phyloP scores from a whole-genome alignment of 2,329 filamentous ascomycete genomes.

The Xylaria multiplex region DNA sequence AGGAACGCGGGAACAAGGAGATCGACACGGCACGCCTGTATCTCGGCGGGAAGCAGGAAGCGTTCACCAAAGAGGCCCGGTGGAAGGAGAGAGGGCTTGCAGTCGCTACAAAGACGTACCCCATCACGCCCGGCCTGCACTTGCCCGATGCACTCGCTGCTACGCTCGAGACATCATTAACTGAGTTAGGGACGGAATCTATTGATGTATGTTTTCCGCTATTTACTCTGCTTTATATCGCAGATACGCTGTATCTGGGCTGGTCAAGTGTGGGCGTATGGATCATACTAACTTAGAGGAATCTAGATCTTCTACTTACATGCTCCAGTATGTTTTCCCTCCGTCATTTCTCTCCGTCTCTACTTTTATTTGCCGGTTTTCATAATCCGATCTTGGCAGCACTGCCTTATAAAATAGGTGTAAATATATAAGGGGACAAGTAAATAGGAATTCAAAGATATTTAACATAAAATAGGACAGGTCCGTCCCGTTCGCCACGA shows the following conservation, averaged over 20 bases:
- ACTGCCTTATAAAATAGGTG: not conserved
- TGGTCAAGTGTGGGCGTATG: too few species aligned
- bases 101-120: slow-evolving; percentile 82
- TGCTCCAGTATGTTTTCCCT: slow-evolving; percentile 52
- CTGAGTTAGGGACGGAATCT: slow-evolving; percentile 74
- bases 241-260: not conserved
- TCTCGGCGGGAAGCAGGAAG: slow-evolving; percentile 77
- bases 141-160: slow-evolving; percentile 69
- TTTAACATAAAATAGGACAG: slow-evolving; percentile 54
- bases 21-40: slow-evolving; percentile 86
- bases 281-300: not conserved
- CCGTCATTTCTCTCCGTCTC: not conserved
- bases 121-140: slow-evolving; percentile 67
- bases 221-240: not conserved
- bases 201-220: slow-evolving; percentile 66
- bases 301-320: slow-evolving; percentile 75
- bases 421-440: not conserved
- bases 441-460: not conserved
- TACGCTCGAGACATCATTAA: slow-evolving; percentile 72
- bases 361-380: not conserved
- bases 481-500: slow-evolving; percentile 77
- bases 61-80: slow-evolving; percentile 76
- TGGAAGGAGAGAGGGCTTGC: slow-evolving; percentile 82
- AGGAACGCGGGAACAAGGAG: slow-evolving; percentile 80
- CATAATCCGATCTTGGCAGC: not conserved